Evolutionary conservation across 305 asterid species (phyloP).

Genomic region (Rubia peregrina): DNA sequence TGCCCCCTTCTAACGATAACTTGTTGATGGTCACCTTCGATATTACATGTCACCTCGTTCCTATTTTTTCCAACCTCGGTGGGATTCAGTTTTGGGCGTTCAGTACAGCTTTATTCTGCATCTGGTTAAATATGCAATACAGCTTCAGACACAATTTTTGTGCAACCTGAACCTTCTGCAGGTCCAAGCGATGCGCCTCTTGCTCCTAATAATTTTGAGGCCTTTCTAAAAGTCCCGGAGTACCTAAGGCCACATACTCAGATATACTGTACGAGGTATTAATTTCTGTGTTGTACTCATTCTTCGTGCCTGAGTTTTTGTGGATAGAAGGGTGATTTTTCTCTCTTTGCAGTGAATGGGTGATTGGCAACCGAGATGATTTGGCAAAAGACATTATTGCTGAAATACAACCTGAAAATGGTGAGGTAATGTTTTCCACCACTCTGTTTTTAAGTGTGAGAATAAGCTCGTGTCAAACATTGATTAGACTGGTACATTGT

Average conservation of each 20-base stretch:
- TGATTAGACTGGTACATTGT: not conserved
- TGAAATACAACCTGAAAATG: slow-evolving; percentile 86
- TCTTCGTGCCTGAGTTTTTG: not conserved
- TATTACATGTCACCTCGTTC: not conserved
- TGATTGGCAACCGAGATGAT: slow-evolving; percentile 95
- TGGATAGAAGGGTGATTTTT: not conserved
- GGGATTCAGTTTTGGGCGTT: not conserved
- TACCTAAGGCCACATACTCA: slow-evolving; percentile 93
- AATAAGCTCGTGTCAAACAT: not conserved
- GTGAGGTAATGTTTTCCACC: slow-evolving; percentile 65
- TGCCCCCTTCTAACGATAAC: slow-evolving; percentile 8
- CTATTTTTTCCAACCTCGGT: not conserved
- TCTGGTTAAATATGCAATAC: not conserved
- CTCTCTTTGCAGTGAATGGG: slow-evolving; percentile 82
- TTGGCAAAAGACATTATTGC: slow-evolving; percentile 78
- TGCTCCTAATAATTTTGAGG: slow-evolving; percentile 89
- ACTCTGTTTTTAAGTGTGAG: slow-evolving; percentile 2
- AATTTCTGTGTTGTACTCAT: not conserved
- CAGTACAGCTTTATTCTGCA: too few species aligned
- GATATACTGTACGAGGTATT: slow-evolving; percentile 93
- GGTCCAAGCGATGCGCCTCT: slow-evolving; percentile 97
- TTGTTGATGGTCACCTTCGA: not conserved
- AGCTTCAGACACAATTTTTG: slow-evolving; percentile 4
- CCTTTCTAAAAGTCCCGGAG: slow-evolving; percentile 92
- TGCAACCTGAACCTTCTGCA: slow-evolving; percentile 32